These are phyloP conservation scores for Cladosporium sp. DNA, from an alignment of 2,329 filamentous ascomycete species.

Conservation along the genomic window DNA sequence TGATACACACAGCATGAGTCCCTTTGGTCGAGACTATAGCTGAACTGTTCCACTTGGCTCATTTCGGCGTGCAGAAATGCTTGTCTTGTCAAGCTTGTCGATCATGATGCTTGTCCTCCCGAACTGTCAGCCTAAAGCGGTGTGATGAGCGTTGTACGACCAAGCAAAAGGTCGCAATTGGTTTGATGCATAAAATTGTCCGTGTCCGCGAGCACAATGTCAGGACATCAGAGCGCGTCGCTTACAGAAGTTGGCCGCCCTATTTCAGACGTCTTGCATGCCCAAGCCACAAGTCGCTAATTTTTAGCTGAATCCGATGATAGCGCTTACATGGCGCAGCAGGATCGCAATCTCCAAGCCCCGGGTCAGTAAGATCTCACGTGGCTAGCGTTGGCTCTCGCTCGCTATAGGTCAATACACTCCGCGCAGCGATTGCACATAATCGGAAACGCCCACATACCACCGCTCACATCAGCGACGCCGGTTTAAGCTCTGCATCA, in stretches of 20 bases:
- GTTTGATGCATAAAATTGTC: background rate
- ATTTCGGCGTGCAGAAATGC: background rate
- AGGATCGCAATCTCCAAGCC: background rate
- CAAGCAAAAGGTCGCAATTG: background rate
- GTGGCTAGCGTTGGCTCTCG: background rate
- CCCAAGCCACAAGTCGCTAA: constrained; percentile 6
- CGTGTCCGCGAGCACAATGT: background rate
- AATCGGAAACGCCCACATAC: background rate
- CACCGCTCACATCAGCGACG: constrained; percentile 7
- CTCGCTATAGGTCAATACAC: background rate
- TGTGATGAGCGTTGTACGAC: background rate
- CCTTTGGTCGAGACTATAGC: no score
- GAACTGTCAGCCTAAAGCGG: background rate
- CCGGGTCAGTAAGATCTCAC: background rate
- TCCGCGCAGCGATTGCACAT: background rate
- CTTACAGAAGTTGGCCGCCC: background rate
- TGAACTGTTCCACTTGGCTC: background rate
- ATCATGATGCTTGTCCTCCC: background rate
- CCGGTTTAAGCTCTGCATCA: background rate
- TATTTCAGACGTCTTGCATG: constrained; percentile 1
- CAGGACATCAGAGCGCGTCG: background rate
- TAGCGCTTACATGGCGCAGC: constrained; percentile 12
- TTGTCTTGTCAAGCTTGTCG: constrained; percentile 2
- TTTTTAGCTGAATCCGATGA: background rate
- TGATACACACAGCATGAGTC: background rate